Percentiles rank a stretch among this genome's conserved stretches.
These are phyloP conservation scores for Cucurbita moschata DNA, from an alignment of 306 rosid species.

Conservation along the genomic window DNA sequence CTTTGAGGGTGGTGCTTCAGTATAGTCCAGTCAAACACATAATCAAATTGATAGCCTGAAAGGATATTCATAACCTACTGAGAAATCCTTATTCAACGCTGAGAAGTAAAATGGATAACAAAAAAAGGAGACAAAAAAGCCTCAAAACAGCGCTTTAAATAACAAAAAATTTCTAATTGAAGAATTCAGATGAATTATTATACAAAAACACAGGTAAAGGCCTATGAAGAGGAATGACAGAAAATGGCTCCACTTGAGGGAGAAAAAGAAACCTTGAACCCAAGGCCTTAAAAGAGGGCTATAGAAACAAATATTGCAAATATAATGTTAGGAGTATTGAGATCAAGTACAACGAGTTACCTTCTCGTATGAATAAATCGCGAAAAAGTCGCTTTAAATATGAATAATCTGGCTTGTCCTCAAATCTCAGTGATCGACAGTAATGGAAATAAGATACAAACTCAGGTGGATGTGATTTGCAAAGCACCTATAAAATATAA, in stretches of 20 bases:
- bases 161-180: not conserved
- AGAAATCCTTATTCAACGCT: not conserved
- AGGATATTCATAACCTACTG: slow-evolving; percentile 13
- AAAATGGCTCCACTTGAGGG: not conserved
- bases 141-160: not conserved
- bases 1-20: slow-evolving; percentile 59
- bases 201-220: not conserved
- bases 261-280: not conserved
- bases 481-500: slow-evolving; percentile 55
- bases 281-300: not conserved
- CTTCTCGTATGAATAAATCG: slow-evolving; percentile 94
- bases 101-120: not conserved
- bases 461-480: slow-evolving; percentile 85
- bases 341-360: slow-evolving; percentile 16
- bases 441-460: slow-evolving; percentile 95
- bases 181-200: not conserved
- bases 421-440: slow-evolving; percentile 89
- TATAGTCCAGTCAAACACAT: slow-evolving; percentile 70
- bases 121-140: not conserved
- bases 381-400: slow-evolving; percentile 90
- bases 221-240: not conserved
- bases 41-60: slow-evolving; percentile 30
- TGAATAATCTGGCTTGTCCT: slow-evolving; percentile 98
- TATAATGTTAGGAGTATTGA: not conserved
- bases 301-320: not conserved